phyloP scores from a whole-genome alignment of 176 grass and related monocot species.

The Avena sativa region DNA sequence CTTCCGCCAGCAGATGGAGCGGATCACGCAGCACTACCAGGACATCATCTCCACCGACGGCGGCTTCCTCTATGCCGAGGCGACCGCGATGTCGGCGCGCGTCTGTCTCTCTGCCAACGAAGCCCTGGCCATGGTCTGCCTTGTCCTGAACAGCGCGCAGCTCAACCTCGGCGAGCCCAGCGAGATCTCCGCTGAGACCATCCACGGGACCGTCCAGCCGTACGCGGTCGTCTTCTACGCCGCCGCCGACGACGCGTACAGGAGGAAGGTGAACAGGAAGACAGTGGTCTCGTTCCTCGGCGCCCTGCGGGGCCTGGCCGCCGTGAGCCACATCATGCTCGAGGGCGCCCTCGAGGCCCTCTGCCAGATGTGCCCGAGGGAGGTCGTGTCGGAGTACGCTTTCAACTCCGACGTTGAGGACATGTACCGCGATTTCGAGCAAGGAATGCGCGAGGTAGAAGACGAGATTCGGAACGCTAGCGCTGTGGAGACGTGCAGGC shows the following conservation, averaged over 20 bases:
- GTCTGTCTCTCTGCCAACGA: slow-evolving; percentile 15
- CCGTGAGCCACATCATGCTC: slow-evolving; percentile 38
- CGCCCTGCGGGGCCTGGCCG: slow-evolving; percentile 24
- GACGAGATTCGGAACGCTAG: background rate
- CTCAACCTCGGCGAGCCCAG: background rate
- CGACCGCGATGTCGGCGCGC: slow-evolving; percentile 24
- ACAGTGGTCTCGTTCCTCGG: slow-evolving; percentile 12
- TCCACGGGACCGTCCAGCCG: background rate
- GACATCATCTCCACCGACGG: slow-evolving; percentile 22
- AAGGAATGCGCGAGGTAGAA: background rate
- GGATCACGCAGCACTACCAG: background rate
- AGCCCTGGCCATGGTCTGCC: slow-evolving; percentile 30
- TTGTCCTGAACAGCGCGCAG: slow-evolving; percentile 15
- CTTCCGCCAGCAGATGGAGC: slow-evolving; percentile 16
- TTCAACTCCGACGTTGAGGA: slow-evolving; percentile 23
- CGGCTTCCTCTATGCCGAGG: slow-evolving; percentile 35
- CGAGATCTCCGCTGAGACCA: slow-evolving; percentile 27
- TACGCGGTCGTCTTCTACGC: slow-evolving; percentile 4
- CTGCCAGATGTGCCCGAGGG: background rate
- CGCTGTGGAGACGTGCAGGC: background rate
- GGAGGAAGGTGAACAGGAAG: background rate
- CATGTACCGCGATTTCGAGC: background rate
- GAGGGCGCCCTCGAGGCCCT: slow-evolving; percentile 33
- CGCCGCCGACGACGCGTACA: background rate
- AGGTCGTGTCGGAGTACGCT: slow-evolving; percentile 25